Conservation (phyloP, 2,329 filamentous ascomycete species). For the Pseudopithomyces maydicus region DNA sequence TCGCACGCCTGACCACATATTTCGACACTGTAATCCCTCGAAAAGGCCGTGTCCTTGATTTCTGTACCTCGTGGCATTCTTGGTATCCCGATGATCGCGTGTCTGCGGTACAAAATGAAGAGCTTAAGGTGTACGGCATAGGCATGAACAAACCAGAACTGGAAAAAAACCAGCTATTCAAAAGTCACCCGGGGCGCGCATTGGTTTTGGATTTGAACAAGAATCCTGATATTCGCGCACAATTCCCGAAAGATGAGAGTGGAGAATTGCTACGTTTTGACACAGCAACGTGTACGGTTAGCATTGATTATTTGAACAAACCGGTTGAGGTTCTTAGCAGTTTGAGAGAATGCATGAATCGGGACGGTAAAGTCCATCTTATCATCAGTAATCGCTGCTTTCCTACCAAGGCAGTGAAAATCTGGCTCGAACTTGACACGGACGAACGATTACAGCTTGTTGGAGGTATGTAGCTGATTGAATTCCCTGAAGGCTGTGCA, state of each 20-base stretch:
- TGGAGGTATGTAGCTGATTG: conserved; percentile 36
- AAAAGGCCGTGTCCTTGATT: conserved; percentile 52
- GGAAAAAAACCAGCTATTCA: conserved; percentile 43
- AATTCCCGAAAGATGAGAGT: conserved; percentile 9
- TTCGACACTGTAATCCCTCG: conserved; percentile 51
- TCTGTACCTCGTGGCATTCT: conserved; percentile 58
- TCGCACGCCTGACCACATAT: conserved; percentile 51
- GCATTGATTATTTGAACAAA: conserved; percentile 57
- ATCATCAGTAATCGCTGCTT: conserved; percentile 59
- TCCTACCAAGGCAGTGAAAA: conserved; percentile 56
- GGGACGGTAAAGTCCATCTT: conserved; percentile 55
- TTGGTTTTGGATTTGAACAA: conserved; percentile 51
- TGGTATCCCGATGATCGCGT: conserved; percentile 49
- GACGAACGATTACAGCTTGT: conserved; percentile 55
- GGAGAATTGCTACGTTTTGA: conserved; percentile 39
- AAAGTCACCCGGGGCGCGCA: conserved; percentile 36
- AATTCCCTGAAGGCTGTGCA: not conserved
- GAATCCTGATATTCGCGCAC: conserved; percentile 35
- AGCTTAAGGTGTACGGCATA: conserved; percentile 52
- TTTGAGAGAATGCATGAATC: conserved; percentile 46
- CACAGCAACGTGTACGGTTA: conserved; percentile 57
- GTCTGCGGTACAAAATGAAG: conserved; percentile 32
- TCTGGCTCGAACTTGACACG: conserved; percentile 55
- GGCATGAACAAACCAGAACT: conserved; percentile 57
- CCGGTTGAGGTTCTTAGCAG: conserved; percentile 53